Evolutionary conservation across 805 yeast genomes (phyloP).

Genomic region (Saccharomycopsis schoenii): DNA sequence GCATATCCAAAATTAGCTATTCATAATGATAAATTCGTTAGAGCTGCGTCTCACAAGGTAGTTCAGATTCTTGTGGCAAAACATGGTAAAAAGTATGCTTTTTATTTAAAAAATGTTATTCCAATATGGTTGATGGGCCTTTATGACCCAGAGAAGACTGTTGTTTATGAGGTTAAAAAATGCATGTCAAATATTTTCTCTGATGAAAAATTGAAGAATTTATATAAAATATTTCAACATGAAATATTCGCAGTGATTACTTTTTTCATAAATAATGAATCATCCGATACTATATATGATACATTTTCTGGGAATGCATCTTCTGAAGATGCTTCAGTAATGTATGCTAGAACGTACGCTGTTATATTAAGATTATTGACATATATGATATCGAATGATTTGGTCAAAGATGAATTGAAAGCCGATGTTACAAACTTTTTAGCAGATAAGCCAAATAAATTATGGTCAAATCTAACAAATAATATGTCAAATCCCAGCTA

Average conservation of each 20-base stretch:
- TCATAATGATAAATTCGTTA: slow-evolving; percentile 12
- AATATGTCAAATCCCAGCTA: slow-evolving; percentile 5
- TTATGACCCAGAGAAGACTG: slow-evolving; percentile 12
- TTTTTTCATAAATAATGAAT: slow-evolving; percentile 8
- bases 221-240: slow-evolving; percentile 8
- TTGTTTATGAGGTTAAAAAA: slow-evolving; percentile 6
- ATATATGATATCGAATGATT: not conserved
- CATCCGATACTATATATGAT: slow-evolving; percentile 9
- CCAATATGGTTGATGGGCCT: slow-evolving; percentile 17
- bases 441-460: not conserved
- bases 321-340: slow-evolving; percentile 9
- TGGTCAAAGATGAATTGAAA: not conserved
- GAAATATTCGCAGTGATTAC: slow-evolving; percentile 5
- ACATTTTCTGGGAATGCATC: not conserved
- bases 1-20: slow-evolving; percentile 15
- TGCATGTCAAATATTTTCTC: slow-evolving; percentile 6
- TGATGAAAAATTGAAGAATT: slow-evolving; percentile 5
- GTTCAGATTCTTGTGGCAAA: not conserved
- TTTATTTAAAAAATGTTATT: slow-evolving; percentile 9
- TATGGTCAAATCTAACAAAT: slow-evolving; percentile 7
- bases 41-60: slow-evolving; percentile 11
- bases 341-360: slow-evolving; percentile 9
- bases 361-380: slow-evolving; percentile 1
- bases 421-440: not conserved
- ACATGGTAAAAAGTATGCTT: slow-evolving; percentile 6